Base-by-base conservation (phyloP, 257 asterid species). In the Craterostigma plantagineum region DNA sequence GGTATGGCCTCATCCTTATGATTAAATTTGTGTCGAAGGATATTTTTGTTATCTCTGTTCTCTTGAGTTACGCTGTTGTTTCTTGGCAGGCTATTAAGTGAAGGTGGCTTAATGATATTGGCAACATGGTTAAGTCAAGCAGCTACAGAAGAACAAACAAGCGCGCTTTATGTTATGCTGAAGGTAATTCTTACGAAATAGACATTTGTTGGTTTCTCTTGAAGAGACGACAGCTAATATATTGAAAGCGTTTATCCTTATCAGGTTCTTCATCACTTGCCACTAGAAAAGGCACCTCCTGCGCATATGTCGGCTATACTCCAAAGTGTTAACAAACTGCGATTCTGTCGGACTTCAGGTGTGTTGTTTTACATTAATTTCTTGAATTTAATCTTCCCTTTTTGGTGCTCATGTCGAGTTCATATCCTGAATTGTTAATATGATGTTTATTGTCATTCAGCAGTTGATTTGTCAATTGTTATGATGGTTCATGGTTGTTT, bases 71-170 rank as follows among this genome's bases (percentile, higher is more conserved):
- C 17, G 16, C 5, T 9, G n/a, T 43, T 10, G 30, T 43, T 0
- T 44, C 18, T 59, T 30, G 60, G 34, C 72, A 90, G 99, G 99
- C 83, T 90, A 46, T 63, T 84, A 58, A 55, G 56, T 42, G 77
- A 90, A 59, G 96, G 91, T 10, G 94, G 99, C 45, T 64, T 77
- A 44, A 67, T 83, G 94, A 77, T 90, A 54, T 69, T 90, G 60
- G 95, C 94, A 5, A 77, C 94, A 35, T 90, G 96, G 99, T 59
- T 90, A 70, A 67, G 84, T 66, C 78, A 83, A 67, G 94, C 96
- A 40, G 90, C 84, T 51, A 51, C 51, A 14, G 99, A 90, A 75
- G 99, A 90, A 57, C 99, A 90, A 59, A 72, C 96, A 12, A 77
- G 78, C 54, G 72, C 67, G 65, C 74, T 90, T 57, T 67, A 62